Base-by-base conservation (phyloP, 139 green algal species). In the Astrephomene gubernaculifera region DNA sequence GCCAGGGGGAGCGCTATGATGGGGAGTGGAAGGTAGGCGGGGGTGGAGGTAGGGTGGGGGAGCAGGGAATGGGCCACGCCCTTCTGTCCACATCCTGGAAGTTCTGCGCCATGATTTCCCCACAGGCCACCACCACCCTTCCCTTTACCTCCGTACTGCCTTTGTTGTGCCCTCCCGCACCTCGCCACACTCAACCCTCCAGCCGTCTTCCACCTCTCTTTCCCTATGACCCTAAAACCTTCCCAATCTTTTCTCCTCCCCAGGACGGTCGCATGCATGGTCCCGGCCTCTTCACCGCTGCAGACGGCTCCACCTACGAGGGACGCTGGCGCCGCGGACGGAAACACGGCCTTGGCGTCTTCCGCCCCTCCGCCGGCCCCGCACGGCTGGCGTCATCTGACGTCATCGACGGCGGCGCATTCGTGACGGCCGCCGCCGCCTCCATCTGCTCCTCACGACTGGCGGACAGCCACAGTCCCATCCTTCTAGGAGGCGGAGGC, bases 1-100 rank as follows among this genome's bases (percentile, higher is more conserved):
- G 75, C n/a, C 94, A 80, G 71, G 95, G 90, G 0, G 96, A 98
- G 74, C 82, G 94, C 24, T 98, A 98, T 75, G 96, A 98, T 71
- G 96, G 96, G 4, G 92, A 97, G 65, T 98, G 94, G 93, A 92
- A 89, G 93, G 94, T 88, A 57, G 49, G 49, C 49, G 17, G 49
- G 49, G 49, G 49, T 12, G 49, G 17, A 25, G 49, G 49, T 57
- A 57, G 14, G 49, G 49, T 12, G 49, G 49, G 49, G 17, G 17
- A 17, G 49, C 49, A 57, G 49, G 49, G 49, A 17, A 17, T 57
- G 49, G 49, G 17, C 49, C n/a, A n/a, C n/a, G n/a, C n/a, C n/a
- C n/a, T n/a, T n/a, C n/a, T n/a, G n/a, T n/a, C n/a, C n/a, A n/a
- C n/a, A n/a, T n/a, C n/a, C n/a, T n/a, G n/a, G n/a, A n/a, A n/a